Conservation (phyloP, 257 asterid genomes). For the Przewalskia tangutica region DNA sequence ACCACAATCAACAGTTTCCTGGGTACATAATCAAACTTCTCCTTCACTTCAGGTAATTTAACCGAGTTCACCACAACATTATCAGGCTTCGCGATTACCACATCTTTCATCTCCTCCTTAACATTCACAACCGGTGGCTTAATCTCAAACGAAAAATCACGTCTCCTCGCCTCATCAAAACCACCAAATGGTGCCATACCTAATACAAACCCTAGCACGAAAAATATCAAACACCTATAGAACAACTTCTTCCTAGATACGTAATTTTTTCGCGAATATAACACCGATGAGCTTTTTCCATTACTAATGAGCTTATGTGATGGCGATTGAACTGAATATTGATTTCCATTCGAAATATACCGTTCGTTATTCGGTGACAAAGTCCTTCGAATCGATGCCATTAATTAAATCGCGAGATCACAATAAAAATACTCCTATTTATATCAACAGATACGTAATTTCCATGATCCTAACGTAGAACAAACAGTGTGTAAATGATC, state of each 20-base stretch:
- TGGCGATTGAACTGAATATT: conserved; percentile 36
- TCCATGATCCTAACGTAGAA: background rate
- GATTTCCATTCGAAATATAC: conserved; percentile 52
- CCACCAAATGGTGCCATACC: conserved; percentile 66
- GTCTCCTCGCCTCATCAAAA: conserved; percentile 28
- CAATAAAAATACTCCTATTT: background rate
- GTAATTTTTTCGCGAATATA: conserved; percentile 38
- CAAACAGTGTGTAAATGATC: background rate
- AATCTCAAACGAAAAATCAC: conserved; percentile 37
- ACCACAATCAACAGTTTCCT: conserved; percentile 66
- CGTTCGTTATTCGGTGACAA: conserved; percentile 74
- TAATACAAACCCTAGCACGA: conserved; percentile 66
- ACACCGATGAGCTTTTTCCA: conserved; percentile 45
- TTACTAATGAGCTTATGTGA: conserved; percentile 49
- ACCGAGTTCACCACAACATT: conserved; percentile 31
- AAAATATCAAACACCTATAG: conserved; percentile 51
- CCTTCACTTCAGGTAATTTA: conserved; percentile 26
- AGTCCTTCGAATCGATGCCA: conserved; percentile 95
- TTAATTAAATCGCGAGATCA: conserved; percentile 6
- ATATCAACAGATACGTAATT: background rate
- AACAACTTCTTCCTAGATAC: conserved; percentile 51
- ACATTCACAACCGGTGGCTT: conserved; percentile 24
- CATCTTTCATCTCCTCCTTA: conserved; percentile 22
- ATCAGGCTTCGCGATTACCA: conserved; percentile 19
- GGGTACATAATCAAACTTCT: conserved; percentile 28